Conservation (phyloP, 176 grass and related monocot species). For the Ensete ventricosum region DNA sequence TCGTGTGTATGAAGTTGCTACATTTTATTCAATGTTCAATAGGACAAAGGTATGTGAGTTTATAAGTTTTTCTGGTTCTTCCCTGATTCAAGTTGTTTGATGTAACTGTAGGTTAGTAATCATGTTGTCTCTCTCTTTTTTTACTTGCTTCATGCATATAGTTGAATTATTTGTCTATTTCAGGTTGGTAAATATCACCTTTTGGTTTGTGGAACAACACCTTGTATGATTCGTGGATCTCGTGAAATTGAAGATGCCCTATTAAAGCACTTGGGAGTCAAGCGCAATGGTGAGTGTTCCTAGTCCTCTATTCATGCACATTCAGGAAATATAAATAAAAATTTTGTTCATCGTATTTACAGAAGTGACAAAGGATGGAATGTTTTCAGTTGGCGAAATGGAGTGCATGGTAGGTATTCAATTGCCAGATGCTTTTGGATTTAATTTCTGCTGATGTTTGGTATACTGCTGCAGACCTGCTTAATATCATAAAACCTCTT, state of each 20-base stretch:
- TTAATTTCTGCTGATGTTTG: background rate
- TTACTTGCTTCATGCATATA: background rate
- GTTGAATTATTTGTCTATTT: conserved; percentile 1
- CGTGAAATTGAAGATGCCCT: conserved; percentile 80
- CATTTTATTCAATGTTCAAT: conserved; percentile 99
- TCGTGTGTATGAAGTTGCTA: conserved; percentile 97
- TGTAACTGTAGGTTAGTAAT: background rate
- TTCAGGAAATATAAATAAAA: background rate
- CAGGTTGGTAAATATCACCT: conserved; percentile 98
- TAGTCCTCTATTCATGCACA: too few species aligned
- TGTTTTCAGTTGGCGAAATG: conserved; percentile 98
- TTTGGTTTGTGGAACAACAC: conserved; percentile 94
- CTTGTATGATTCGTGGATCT: conserved; percentile 98
- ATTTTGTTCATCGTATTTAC: conserved; percentile 9
- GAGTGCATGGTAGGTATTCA: conserved; percentile 76
- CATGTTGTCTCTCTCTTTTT: background rate
- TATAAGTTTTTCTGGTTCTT: background rate
- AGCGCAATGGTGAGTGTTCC: conserved; percentile 65
- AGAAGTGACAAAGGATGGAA: conserved; percentile 93
- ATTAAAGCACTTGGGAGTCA: conserved; percentile 88
- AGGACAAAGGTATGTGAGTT: conserved; percentile 52
- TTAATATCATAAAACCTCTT: conserved; percentile 4
- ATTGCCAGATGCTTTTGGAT: background rate
- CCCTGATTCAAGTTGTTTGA: too few species aligned
- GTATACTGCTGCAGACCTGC: background rate